Percentiles rank a stretch among this genome's conserved stretches.
Evolutionary conservation across 345 rosid species (phyloP).

Genomic region (Rhodomyrtus tomentosa): DNA sequence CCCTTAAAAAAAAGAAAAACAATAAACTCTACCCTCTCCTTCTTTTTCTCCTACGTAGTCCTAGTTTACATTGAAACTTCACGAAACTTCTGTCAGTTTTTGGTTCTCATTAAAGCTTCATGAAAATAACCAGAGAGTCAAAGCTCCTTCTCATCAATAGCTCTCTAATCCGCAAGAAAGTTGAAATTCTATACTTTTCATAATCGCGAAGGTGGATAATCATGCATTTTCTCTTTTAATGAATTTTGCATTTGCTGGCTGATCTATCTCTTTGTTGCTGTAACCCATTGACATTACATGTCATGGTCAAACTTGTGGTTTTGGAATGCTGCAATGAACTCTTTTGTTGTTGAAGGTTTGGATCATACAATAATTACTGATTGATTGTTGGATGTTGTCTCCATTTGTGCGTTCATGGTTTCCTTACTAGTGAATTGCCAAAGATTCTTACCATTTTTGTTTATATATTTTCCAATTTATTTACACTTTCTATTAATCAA

Average conservation of each 20-base stretch:
- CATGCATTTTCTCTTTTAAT: fast-evolving
- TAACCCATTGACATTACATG: neutral
- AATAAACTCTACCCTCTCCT: neutral
- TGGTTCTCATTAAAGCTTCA: fast-evolving
- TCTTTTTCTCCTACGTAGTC: neutral
- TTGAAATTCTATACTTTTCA: neutral
- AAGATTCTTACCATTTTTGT: neutral
- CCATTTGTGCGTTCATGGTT: neutral
- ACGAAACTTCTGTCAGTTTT: fast-evolving
- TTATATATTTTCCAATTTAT: neutral
- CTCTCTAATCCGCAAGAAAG: fast-evolving
- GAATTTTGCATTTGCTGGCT: neutral
- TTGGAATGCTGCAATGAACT: neutral
- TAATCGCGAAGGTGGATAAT: fast-evolving
- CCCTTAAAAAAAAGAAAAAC: neutral
- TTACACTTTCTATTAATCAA: neutral
- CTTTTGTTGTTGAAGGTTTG: neutral
- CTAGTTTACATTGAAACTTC: neutral
- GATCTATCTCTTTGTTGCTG: fast-evolving
- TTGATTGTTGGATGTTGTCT: neutral
- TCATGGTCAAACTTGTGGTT: neutral
- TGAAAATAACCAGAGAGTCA: neutral
- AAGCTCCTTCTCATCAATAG: neutral
- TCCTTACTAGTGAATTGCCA: neutral
- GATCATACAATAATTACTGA: neutral